A percentile compares a stretch with the other conserved stretches of the same genome.
These are phyloP conservation scores for Gossypium gossypioides DNA, from an alignment of 441 rosid genomes.

Conservation along the genomic window DNA sequence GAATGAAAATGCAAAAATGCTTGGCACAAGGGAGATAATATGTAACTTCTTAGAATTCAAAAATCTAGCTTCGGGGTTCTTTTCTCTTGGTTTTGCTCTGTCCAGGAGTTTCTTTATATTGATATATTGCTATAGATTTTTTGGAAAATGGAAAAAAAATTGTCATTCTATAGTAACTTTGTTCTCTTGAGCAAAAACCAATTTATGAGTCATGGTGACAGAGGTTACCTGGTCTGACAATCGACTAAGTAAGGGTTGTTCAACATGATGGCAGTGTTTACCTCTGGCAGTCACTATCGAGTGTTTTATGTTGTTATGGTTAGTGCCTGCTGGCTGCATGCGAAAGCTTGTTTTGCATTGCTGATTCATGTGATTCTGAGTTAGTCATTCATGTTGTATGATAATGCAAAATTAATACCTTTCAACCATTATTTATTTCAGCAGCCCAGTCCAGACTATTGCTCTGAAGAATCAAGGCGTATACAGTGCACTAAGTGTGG, in stretches of 20 bases:
- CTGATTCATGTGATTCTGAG: slow-evolving; percentile 5
- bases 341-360: neutral
- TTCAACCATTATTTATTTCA: slow-evolving; percentile 1
- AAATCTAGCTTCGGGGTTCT: neutral
- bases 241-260: neutral
- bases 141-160: neutral
- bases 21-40: neutral
- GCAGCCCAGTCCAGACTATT: slow-evolving; percentile 56
- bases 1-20: neutral
- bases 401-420: neutral
- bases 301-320: neutral
- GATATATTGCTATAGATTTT: neutral
- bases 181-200: neutral
- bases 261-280: neutral
- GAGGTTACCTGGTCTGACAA: neutral
- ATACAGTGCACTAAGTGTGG: slow-evolving; percentile 95
- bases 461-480: slow-evolving; percentile 87
- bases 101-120: neutral
- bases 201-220: neutral
- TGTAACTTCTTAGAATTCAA: neutral
- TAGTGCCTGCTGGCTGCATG: neutral
- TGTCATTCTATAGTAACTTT: neutral
- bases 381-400: neutral
- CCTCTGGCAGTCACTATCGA: neutral
- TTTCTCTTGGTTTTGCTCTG: neutral